phyloP scores from a whole-genome alignment of 768 basidiomycete species.

The Phaeotremella fagi region DNA sequence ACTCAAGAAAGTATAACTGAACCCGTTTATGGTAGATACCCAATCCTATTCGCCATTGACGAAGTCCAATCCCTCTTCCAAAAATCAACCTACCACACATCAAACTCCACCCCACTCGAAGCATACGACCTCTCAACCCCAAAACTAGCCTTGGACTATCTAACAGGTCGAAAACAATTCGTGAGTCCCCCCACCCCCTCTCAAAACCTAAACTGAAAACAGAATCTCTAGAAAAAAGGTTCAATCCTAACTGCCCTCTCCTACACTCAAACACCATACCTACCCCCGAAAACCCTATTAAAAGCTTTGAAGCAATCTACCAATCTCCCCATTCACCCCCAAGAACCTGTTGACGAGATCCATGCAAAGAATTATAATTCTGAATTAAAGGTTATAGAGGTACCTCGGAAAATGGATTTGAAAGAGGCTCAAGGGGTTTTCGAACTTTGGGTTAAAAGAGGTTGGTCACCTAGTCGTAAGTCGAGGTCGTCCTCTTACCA shows the following conservation, averaged over 20 bases:
- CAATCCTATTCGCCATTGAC: slow-evolving; percentile 78
- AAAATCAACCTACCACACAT: slow-evolving; percentile 64
- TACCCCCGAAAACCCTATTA: slow-evolving; percentile 60
- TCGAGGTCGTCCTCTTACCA: neutral
- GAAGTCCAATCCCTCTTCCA: slow-evolving; percentile 78
- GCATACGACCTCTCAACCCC: slow-evolving; percentile 76
- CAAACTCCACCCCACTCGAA: slow-evolving; percentile 63
- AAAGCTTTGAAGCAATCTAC: slow-evolving; percentile 58
- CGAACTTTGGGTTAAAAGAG: slow-evolving; percentile 64
- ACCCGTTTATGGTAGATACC: slow-evolving; percentile 55
- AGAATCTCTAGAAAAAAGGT: slow-evolving; percentile 61
- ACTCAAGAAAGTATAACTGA: neutral
- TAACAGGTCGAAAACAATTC: slow-evolving; percentile 64
- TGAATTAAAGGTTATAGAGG: slow-evolving; percentile 55
- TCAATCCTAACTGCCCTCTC: slow-evolving; percentile 69
- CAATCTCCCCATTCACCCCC: slow-evolving; percentile 54
- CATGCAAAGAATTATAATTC: slow-evolving; percentile 55
- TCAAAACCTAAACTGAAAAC: neutral
- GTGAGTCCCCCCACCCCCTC: slow-evolving; percentile 52
- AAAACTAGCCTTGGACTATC: slow-evolving; percentile 69
- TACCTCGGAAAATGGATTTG: slow-evolving; percentile 60
- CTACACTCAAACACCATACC: slow-evolving; percentile 58
- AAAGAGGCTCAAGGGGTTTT: slow-evolving; percentile 70
- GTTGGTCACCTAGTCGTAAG: slow-evolving; percentile 55
- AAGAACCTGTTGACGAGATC: slow-evolving; percentile 55